Base-by-base conservation (phyloP, 1,139 yeast genomes). In the Taphrina communis region DNA sequence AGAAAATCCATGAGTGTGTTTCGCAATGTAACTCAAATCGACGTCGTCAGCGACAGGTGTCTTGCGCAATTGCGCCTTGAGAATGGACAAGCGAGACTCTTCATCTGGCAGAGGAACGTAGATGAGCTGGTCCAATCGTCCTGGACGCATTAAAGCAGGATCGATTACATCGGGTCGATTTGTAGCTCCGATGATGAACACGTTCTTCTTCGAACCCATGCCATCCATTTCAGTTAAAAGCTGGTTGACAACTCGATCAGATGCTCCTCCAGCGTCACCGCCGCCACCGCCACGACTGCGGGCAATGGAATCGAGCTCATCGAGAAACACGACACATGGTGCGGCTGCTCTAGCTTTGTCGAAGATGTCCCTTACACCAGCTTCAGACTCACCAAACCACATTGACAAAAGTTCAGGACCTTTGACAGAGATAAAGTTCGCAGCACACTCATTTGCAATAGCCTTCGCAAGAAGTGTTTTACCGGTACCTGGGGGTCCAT, bases 401-500 rank as follows among this genome's bases (percentile, higher is more conserved):
- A 93, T 94, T 81, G 97, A 90, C 77, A 94, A 85, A 77, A 93
- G 85, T 81, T 94, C 98, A 50, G 99, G 98, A 75, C 98, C 98
- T 81, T 93, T 93, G 71, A 94, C 97, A 63, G 97, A 89, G 74
- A 94, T 93, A 81, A 94, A 94, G 80, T 93, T 94, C 58, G 98
- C 98, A 70, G 96, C 89, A 53, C 92, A 97, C 80, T 94, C 98
- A 69, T 97, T 93, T 62, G 99, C 98, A 75, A 94, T 97, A 63
- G 99, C 99, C 81, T 94, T 94, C 59, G 99, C 99, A 75, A 94
- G 85, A 77, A 94, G 83, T 6, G 99, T 93, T 82, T 93, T 93
- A 90, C 99, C 99, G 73, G 98, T 93, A 88, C 99, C 99, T 72
- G 99, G 99, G 70, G 99, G 99, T 75, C 99, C 99, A 80, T 90